These are phyloP conservation scores for Dictyophora rubrovolvata DNA, from an alignment of 768 basidiomycete species.

Conservation along the genomic window DNA sequence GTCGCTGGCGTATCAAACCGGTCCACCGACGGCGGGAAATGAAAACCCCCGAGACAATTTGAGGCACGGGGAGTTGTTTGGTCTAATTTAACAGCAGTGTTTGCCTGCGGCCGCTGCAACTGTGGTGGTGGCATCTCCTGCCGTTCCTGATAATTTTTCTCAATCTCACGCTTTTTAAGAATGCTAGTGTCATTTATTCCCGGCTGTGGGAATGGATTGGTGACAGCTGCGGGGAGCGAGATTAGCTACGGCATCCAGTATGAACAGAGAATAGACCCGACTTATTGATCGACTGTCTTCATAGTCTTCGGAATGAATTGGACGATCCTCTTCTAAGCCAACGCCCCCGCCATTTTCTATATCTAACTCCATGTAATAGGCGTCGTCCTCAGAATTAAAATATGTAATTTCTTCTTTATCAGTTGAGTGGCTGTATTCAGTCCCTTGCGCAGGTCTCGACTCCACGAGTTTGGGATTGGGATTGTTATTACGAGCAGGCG, in stretches of 20 bases:
- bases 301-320: slow-evolving; percentile 1
- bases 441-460: background rate
- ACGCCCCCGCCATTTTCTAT: slow-evolving; percentile 26
- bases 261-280: background rate
- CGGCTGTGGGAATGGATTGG: background rate
- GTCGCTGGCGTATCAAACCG: background rate
- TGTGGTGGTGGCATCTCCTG: background rate
- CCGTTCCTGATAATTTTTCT: background rate
- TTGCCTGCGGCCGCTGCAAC: background rate
- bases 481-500: background rate
- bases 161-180: background rate
- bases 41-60: slow-evolving; percentile 36
- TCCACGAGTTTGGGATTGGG: background rate
- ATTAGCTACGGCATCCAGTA: background rate
- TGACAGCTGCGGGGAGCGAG: background rate
- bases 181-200: background rate
- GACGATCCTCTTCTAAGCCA: slow-evolving; percentile 6
- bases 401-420: slow-evolving; percentile 31
- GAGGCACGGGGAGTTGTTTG: slow-evolving; percentile 17
- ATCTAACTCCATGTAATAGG: slow-evolving; percentile 49
- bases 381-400: slow-evolving; percentile 58
- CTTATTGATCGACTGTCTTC: background rate
- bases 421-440: slow-evolving; percentile 20
- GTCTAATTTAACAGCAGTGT: background rate
- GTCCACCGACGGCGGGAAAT: slow-evolving; percentile 39